Base-by-base conservation (phyloP, 345 rosid species). In the Syzygium jambos region DNA sequence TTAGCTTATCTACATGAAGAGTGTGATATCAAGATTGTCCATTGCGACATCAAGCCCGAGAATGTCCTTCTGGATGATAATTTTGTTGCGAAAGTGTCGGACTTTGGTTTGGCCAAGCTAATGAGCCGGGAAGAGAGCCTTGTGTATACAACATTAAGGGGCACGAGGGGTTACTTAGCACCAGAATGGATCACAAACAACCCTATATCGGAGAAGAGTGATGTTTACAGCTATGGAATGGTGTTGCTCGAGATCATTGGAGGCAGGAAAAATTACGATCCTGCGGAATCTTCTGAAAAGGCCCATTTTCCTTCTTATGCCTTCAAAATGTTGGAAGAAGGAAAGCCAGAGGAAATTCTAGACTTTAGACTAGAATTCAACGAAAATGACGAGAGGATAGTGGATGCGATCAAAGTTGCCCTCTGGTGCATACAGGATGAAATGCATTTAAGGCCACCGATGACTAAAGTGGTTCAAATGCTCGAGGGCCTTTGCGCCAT, bases 121-220 rank as follows among this genome's bases (percentile, higher is more conserved):
- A 92, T 91, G 94, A 89, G 73, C 61, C 89, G 93, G 3, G 93
- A 91, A 86, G 92, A 91, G 52, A 92, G 93, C 78, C 89, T 27
- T 43, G 93, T 91, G 59, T 87, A 89, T 53, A 92, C 94, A 3
- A 92, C 92, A 13, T 52, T 92, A 57, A 90, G 94, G 68, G 95
- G 94, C 10, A 93, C 95, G 27, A 87, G 95, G 86, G 94, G 95
- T 38, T 93, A 93, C 87, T 90, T 93, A 59, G 94, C 95, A 21
- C 94, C 95, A 3, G 94, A 93, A 85, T 93, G 95, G 95, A 90
- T 91, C 27, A 88, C 88, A 68, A 91, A 90, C 91, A 89, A 88
- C 29, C 90, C 94, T 8, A 91, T 93, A 84, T 93, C 92, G 0
- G 93, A 93, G 90, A 91, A 91, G 68, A 93, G 91, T 25, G 94